Evolutionary conservation across 2,329 filamentous ascomycete species (phyloP).

Genomic region (Drechmeria coniospora): DNA sequence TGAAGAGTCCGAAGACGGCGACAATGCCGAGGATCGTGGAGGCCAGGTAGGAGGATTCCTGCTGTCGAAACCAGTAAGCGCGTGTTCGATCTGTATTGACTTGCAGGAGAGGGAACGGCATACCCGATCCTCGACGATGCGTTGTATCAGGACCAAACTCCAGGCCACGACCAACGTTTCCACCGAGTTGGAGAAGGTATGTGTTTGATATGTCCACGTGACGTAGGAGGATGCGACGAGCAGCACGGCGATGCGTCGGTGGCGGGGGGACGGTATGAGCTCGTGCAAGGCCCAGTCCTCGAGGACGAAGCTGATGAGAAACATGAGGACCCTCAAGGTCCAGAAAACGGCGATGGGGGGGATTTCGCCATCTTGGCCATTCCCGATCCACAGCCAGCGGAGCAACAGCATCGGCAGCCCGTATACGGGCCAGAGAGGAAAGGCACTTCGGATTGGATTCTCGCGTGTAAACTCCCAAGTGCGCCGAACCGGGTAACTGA

Average conservation of each 20-base stretch:
- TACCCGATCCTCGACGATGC: slow-evolving; percentile 70
- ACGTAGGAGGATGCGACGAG: slow-evolving; percentile 93
- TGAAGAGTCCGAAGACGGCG: slow-evolving; percentile 77
- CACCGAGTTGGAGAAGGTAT: slow-evolving; percentile 95
- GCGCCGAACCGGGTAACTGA: slow-evolving; percentile 73
- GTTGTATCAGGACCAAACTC: slow-evolving; percentile 81
- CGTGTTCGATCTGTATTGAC: too few species aligned
- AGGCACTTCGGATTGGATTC: slow-evolving; percentile 83
- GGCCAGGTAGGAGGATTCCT: slow-evolving; percentile 60
- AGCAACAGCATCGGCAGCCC: slow-evolving; percentile 85
- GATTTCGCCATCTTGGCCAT: slow-evolving; percentile 59
- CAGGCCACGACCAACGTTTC: slow-evolving; percentile 88
- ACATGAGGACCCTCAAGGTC: slow-evolving; percentile 79
- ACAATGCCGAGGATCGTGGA: slow-evolving; percentile 69
- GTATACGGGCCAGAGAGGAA: slow-evolving; percentile 91
- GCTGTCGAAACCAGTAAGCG: slow-evolving; percentile 27
- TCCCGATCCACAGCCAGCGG: slow-evolving; percentile 82
- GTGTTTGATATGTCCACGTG: slow-evolving; percentile 96
- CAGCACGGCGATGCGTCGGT: slow-evolving; percentile 59
- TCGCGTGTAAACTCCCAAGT: slow-evolving; percentile 95
- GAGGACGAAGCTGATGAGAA: slow-evolving; percentile 84
- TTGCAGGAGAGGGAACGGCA: slow-evolving; percentile 9
- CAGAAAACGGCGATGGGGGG: slow-evolving; percentile 83
- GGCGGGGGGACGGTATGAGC: slow-evolving; percentile 59
- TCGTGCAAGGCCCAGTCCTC: slow-evolving; percentile 97